Evolutionary conservation across 345 rosid genomes (phyloP), one percentile per base, ranked within the genome.

Genomic region (Angophora floribunda): DNA sequence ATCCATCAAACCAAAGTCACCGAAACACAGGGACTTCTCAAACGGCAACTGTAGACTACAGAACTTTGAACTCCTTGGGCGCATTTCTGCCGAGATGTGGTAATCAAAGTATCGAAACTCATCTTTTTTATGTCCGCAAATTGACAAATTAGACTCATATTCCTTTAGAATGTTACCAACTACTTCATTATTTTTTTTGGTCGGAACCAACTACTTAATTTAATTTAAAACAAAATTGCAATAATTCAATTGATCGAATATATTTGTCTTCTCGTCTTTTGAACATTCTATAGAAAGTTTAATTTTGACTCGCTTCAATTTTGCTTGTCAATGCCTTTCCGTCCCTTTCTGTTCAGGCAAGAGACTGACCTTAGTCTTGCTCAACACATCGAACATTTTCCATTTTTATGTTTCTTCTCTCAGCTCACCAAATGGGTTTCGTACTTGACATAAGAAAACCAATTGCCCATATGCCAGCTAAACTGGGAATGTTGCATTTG

Each of bases 1-100:
- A 96, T 97, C 95, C 97, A 94, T 93, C 90, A 90, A 92, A 87
- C 36, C 14, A 32, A 22, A 10, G 52, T 49, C 45, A 41, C 3
- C 3, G 84, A 45, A 55, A 55, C 45, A 75, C 84, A 19, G 26
- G 61, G 22, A 0, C 2, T 21, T 19, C 1, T 5, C 49, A 9
- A 1, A 75, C 82, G 49, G 28, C 82, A 9, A 2, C 7, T 1
- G 7, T 70, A 36, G 82, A 75, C 49, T 19, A 19, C 0, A 75
- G 28, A 55, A 22, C 61, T 55, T 55, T 7, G 61, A 22, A 11
- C 0, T 22, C 61, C 61, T 22, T 9, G 13, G 28, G 0, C 61
- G 28, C 28, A 55, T 55, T 55, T 55, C 61, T 55, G 61, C 2
- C 28, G 28, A 22, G 61, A 55, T 28, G 13, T 4, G 61, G 61